Evolutionary conservation across 768 basidiomycete species (phyloP), one percentile per base, ranked within the genome.

Genomic region (Leccinellum albellum): DNA sequence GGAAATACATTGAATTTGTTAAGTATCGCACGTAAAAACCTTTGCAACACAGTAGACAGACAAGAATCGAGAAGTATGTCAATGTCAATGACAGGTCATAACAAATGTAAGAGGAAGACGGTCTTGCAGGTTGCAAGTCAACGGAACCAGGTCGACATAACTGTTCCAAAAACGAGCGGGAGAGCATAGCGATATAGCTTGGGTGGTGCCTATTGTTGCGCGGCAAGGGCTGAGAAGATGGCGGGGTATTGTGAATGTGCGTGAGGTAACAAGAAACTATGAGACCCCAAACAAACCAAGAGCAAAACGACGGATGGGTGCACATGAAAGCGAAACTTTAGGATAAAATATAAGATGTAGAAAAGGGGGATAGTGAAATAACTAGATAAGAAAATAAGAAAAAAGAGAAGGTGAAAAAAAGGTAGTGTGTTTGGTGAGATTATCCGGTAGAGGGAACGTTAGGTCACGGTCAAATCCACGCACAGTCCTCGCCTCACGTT

Each of bases 331-430:
- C 47, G 50, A 54, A 57, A 49, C 29, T 71, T 70, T 70, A 70
- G 53, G 62, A 48, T 61, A 59, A 52, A 63, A 52, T 69, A 65
- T 61, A 62, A 61, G 47, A 42, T 56, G 56, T 52, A 53, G 62
- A 49, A 57, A 59, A 65, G 51, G 26, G 50, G 66, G 24, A 68
- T 56, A 33, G 54, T 57, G 56, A 35, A 70, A 62, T 61, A 60
- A 60, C 65, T 70, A 70, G 69, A 69, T 70, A 67, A 58, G 55
- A 45, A 42, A 70, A 69, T 71, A 70, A 70, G 60, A 65, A 68
- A 66, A 55, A 53, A 57, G 33, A 49, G 40, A 40, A n/a, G 12
- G 12, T 20, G 40, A 65, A 68, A 66, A 53, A 57, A 58, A 59
- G 35, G 53, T 57, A 64, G 59, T 51, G 61, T 61, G 50, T 50